phyloP scores from a whole-genome alignment of 176 grass and related monocot genomes.

The Saccharum spontaneum region DNA sequence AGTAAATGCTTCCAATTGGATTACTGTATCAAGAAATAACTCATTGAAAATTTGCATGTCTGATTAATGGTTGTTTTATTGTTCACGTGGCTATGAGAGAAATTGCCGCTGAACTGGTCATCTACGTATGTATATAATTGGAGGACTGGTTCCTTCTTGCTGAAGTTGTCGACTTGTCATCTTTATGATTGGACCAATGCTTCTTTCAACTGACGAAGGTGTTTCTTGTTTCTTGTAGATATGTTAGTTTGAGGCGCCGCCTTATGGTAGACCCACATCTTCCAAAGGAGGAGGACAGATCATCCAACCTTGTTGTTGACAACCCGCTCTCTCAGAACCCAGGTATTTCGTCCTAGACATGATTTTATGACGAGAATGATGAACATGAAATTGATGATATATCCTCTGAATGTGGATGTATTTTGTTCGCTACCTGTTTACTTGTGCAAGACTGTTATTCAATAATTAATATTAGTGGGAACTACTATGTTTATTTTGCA shows the following conservation, averaged over 20 bases:
- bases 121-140: not conserved
- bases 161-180: not conserved
- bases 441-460: not conserved
- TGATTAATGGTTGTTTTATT: constrained; percentile 2
- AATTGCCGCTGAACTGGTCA: not conserved
- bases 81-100: constrained; percentile 6
- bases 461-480: constrained; percentile 22
- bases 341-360: constrained; percentile 50
- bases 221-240: constrained; percentile 48
- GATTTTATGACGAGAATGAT: not conserved
- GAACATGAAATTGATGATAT: constrained; percentile 17
- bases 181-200: constrained; percentile 2
- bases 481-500: not conserved
- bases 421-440: constrained; percentile 1
- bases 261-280: constrained; percentile 78
- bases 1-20: constrained; percentile 16
- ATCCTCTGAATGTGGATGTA: not conserved
- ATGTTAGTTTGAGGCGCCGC: constrained; percentile 73
- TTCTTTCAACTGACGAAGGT: constrained; percentile 11
- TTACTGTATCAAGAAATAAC: constrained; percentile 3
- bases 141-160: not conserved
- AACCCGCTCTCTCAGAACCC: constrained; percentile 97
- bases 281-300: constrained; percentile 61
- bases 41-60: not conserved
- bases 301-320: constrained; percentile 64